Evolutionary conservation across 805 yeast species (phyloP).

Genomic region (Kluyveromyces siamensis): DNA sequence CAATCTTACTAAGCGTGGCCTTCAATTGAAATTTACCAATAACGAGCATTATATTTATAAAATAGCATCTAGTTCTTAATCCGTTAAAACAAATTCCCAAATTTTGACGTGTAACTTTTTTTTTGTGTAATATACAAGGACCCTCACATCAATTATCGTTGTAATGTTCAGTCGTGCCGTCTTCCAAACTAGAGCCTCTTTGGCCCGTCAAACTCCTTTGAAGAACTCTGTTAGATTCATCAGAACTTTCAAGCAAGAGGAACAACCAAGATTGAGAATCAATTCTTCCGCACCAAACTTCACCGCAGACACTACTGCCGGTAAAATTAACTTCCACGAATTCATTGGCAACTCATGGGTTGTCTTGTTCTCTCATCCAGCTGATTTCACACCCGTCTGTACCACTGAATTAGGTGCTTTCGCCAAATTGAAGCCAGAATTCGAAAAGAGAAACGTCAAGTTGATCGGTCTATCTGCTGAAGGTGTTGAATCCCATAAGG

Average conservation of each 20-base stretch:
- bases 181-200: constrained; percentile 19
- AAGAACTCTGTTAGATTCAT: constrained; percentile 26
- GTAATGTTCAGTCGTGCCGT: constrained; percentile 24
- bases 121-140: background rate
- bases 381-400: constrained; percentile 94
- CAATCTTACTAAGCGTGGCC: background rate
- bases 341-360: constrained; percentile 83
- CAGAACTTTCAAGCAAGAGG: constrained; percentile 42
- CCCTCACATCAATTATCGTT: background rate
- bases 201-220: constrained; percentile 15
- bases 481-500: constrained; percentile 65
- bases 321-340: constrained; percentile 80
- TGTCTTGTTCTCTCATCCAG: constrained; percentile 87
- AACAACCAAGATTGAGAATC: constrained; percentile 59
- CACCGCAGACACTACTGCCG: constrained; percentile 72
- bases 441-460: constrained; percentile 75
- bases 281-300: constrained; percentile 86
- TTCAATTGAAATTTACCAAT: background rate
- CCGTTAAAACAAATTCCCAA: too few species aligned
- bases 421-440: constrained; percentile 81
- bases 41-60: background rate
- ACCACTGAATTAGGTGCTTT: constrained; percentile 95
- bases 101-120: background rate
- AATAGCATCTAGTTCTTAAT: background rate
- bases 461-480: constrained; percentile 88